Evolutionary conservation across 805 yeast species (phyloP).

Genomic region (Candida ovalis): DNA sequence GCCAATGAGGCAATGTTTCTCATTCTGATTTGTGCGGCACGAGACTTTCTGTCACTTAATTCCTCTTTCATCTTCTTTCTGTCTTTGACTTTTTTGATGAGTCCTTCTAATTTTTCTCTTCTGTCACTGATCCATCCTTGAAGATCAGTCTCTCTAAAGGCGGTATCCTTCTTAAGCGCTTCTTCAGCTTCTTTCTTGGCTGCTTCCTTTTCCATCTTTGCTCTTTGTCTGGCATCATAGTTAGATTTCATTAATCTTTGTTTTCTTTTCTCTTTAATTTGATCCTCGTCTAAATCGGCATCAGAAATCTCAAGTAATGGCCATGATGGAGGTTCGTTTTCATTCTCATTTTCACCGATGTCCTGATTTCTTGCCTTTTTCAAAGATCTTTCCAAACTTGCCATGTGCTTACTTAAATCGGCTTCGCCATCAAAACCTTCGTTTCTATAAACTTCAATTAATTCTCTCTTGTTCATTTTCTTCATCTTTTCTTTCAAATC

Average conservation of each 20-base stretch:
- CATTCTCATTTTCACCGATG: conserved; percentile 51
- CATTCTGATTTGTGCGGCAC: conserved; percentile 91
- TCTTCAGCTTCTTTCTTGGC: conserved; percentile 59
- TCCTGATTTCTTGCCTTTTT: conserved; percentile 64
- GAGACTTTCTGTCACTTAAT: conserved; percentile 81
- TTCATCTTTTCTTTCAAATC: conserved; percentile 51
- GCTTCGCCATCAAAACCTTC: conserved; percentile 78
- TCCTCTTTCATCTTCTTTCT: conserved; percentile 69
- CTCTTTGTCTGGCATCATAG: conserved; percentile 81
- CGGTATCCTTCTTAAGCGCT: conserved; percentile 59
- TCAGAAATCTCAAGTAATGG: conserved; percentile 84
- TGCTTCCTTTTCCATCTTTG: conserved; percentile 70
- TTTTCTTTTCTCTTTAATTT: conserved; percentile 79
- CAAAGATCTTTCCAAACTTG: conserved; percentile 62
- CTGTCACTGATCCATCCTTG: conserved; percentile 77
- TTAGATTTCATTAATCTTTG: conserved; percentile 83
- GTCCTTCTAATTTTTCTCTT: conserved; percentile 51
- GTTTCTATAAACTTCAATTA: conserved; percentile 50
- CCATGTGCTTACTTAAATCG: conserved; percentile 65
- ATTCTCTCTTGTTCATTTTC: conserved; percentile 48
- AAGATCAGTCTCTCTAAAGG: conserved; percentile 74
- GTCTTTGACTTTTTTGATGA: conserved; percentile 64
- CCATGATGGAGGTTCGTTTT: conserved; percentile 49
- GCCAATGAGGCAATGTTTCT: conserved; percentile 86
- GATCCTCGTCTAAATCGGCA: conserved; percentile 73